Evolutionary conservation across 371 early-diverging fungal genomes (phyloP), one percentile per base, ranked within the genome.

Genomic region (Syncephalastrum contaminatum): DNA sequence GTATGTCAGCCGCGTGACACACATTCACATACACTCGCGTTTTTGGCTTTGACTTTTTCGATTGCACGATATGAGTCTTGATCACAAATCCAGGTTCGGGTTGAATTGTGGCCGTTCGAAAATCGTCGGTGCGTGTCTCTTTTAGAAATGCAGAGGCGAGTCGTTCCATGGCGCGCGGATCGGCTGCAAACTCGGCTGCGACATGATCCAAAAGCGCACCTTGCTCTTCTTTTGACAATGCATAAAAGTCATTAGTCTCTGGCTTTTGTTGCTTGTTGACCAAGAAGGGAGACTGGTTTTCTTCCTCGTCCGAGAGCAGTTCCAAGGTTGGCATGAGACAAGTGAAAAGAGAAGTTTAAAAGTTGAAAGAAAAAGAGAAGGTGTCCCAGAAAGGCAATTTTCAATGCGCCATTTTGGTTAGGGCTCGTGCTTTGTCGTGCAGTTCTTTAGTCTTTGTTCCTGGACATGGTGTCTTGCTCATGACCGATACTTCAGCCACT

Each of bases 1-100:
- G 88, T 25, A 90, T 70, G 36, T 76, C 61, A 7, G 73, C 66
- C 1, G 83, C 73, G 56, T 86, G 77, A 51, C 88, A 87, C 8
- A 92, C 53, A 59, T 92, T 93, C 64, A 92, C 81, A 63, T 88
- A 91, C 1, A 90, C 76, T 10, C 40, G 18, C 4, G 63, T 68
- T 1, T 64, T 65, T 0, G 60, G 48, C 25, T 60, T 60, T 36
- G 41, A 54, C 36, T 12, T 60, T 47, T 36, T 53, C 12, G 66
- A 53, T n/a, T 59, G 64, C 6, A 44, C 54, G 13, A 80, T 67
- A 4, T 58, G 51, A 3, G 88, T 87, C 53, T 85, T 83, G 44
- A 86, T 66, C 1, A 87, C 87, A 63, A 79, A 88, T 0, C 88
- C 88, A 0, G 84, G 66, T 42, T 77, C 59, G 1, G 88, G 88